Evolutionary conservation across 129 eudicot genomes (phyloP), one percentile per base, ranked within the genome.

Genomic region (Ambrosia artemisiifolia): DNA sequence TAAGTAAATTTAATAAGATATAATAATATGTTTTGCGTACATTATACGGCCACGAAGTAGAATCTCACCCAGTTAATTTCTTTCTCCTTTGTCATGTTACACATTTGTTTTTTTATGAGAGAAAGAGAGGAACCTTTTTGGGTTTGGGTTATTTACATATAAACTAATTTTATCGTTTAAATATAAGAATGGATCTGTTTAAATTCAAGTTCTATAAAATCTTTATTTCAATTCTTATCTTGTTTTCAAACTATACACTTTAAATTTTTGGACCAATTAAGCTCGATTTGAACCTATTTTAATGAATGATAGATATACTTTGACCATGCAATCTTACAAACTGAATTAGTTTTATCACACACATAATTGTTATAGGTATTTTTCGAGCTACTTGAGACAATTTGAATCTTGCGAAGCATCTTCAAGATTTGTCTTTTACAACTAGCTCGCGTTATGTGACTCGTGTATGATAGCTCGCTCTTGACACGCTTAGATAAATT

Each of bases 11-110:
- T 24, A 24, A 24, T 24, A 11, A 12, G n/a, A 46, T 0, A 9
- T 55, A 20, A 55, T 55, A 55, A 57, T 57, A 57, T 57, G 36
- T 57, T 53, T 53, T 70, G 53, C 44, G 75, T 70, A 54, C 65
- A 6, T 54, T 3, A 35, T 36, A 9, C 8, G 19, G 17, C 65
- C 75, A 70, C 75, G 75, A 36, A 54, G 53, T 18, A 55, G 14
- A 70, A 44, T 54, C 9, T 70, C 65, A 54, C 48, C 65, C 75
- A 36, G 38, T 54, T 5, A 43, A 20, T 28, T 43, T 60, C 11
- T 28, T 59, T 16, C 53, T 1, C 32, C 44, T 40, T 40, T 40
- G 11, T 40, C 44, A 40, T 8, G 10, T 40, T 40, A 24, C 28
- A 24, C 28, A 24, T 24, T 24, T 24, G 28, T 1, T 10, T n/a